Evolutionary conservation across 2,329 filamentous ascomycete species (phyloP), one percentile per base, ranked within the genome.

Genomic region (Colletotrichum cereale): DNA sequence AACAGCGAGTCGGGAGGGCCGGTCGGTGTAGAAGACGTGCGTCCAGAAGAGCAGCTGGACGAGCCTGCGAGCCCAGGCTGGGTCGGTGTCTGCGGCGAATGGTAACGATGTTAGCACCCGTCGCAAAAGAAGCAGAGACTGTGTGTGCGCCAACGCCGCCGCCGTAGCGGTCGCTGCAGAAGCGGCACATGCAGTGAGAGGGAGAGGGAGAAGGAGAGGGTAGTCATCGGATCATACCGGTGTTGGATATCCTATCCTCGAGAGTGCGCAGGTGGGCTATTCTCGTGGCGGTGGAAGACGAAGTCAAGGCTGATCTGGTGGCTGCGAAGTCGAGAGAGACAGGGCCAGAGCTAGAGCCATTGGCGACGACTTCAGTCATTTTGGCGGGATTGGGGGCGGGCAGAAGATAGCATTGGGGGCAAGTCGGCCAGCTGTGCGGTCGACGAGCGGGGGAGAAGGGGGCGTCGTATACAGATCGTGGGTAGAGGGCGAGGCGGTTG

Each of bases 21-120:
- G 91, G 83, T 99, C 96, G 81, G 91, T 85, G 82, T 98, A 99
- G 76, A 93, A 90, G 73, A 93, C 89, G 79, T 98, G 95, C 62
- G 95, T 98, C 79, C 90, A 90, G 83, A 98, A 96, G 40, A 99
- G 89, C 42, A 95, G 85, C 73, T 90, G 87, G 74, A 97, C 84
- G 63, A 96, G 81, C 71, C 82, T 80, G 62, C 86, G 82, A 66
- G 89, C 82, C 63, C 87, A 80, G 56, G 85, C 80, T 80, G 82
- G 79, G 69, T 86, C 84, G 76, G 87, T 79, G 71, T 83, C 87
- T 87, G 75, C 50, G 73, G 67, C 21, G 47, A 29, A 40, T 55
- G 71, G 38, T 55, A 60, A 47, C 42, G n/a, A 31, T 24, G 67
- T 74, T 34, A 74, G 67, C 58, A 61, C 56, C 18, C 31, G 31